phyloP scores from a whole-genome alignment of 2,329 filamentous ascomycete genomes.

The Thelonectria discophora region DNA sequence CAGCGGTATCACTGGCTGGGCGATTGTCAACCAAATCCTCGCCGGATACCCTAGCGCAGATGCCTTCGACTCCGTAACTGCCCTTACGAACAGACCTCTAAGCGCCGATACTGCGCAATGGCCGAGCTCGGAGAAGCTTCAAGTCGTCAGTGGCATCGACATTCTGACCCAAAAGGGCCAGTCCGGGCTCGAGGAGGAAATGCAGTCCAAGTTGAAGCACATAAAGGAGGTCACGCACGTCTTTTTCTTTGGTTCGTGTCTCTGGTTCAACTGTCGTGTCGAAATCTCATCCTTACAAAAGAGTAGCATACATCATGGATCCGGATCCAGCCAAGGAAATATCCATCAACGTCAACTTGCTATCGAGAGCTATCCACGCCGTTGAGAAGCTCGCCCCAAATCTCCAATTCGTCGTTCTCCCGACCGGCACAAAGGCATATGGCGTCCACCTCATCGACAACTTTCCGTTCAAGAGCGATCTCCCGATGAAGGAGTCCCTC shows the following conservation, averaged over 20 bases:
- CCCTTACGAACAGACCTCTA: slow-evolving; percentile 57
- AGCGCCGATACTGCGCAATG: slow-evolving; percentile 40
- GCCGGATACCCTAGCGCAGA: slow-evolving; percentile 55
- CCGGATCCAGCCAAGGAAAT: slow-evolving; percentile 45
- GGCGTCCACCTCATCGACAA: slow-evolving; percentile 44
- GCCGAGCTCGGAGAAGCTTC: slow-evolving; percentile 44
- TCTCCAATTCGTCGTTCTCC: slow-evolving; percentile 52
- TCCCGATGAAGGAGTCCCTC: slow-evolving; percentile 50
- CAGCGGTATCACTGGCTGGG: slow-evolving; percentile 60
- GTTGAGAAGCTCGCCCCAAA: slow-evolving; percentile 48
- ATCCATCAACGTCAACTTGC: slow-evolving; percentile 49
- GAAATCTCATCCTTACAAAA: not conserved
- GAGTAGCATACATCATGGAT: slow-evolving; percentile 48
- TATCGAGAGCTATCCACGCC: slow-evolving; percentile 50
- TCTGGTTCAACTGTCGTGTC: not conserved
- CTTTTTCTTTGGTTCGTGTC: slow-evolving; percentile 50
- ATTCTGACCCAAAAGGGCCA: slow-evolving; percentile 44
- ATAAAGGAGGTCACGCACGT: slow-evolving; percentile 53
- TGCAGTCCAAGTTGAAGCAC: slow-evolving; percentile 47
- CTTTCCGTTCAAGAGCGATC: slow-evolving; percentile 43
- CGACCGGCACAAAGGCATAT: slow-evolving; percentile 54
- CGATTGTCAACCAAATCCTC: slow-evolving; percentile 57
- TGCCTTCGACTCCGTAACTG: slow-evolving; percentile 55
- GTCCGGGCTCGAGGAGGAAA: slow-evolving; percentile 43
- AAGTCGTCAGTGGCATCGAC: slow-evolving; percentile 48